Percentiles rank a stretch among this genome's conserved stretches.
Conservation (phyloP, 129 eudicot species). For the Cynara cardunculus region DNA sequence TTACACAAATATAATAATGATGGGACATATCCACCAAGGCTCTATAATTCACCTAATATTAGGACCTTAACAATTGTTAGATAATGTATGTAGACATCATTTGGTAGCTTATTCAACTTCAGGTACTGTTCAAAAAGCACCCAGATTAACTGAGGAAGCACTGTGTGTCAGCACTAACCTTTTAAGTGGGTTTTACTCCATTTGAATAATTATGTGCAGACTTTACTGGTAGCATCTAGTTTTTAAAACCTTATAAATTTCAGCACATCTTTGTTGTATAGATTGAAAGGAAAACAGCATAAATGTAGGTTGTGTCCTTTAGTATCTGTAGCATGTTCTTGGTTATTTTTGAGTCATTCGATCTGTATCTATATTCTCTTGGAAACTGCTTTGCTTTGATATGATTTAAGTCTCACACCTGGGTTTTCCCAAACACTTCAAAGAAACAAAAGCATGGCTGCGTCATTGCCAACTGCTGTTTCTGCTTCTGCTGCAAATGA, state of each 20-base stretch:
- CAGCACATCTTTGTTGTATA: constrained; percentile 23
- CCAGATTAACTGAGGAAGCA: constrained; percentile 25
- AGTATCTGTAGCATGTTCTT: constrained; percentile 13
- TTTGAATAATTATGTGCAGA: constrained; percentile 19
- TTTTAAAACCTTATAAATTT: constrained; percentile 28
- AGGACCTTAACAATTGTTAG: constrained; percentile 18
- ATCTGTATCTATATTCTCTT: constrained; percentile 14
- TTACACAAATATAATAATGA: constrained; percentile 13
- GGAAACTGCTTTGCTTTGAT: constrained; percentile 11
- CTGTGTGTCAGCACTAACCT: constrained; percentile 30
- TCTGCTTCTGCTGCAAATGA: constrained; percentile 11
- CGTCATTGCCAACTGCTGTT: constrained; percentile 31
- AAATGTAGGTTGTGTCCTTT: constrained; percentile 29
- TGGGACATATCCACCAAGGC: constrained; percentile 27
- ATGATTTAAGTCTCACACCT: constrained; percentile 26
- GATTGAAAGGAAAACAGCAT: constrained; percentile 22
- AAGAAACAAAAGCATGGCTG: constrained; percentile 35
- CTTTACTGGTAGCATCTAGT: constrained; percentile 16
- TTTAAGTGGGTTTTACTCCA: constrained; percentile 30
- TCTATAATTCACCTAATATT: constrained; percentile 12
- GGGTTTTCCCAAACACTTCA: constrained; percentile 70
- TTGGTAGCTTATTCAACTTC: constrained; percentile 17
- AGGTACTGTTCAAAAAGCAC: neutral
- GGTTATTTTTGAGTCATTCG: neutral
- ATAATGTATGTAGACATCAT: constrained; percentile 31